Evolutionary conservation across 2,329 filamentous ascomycete species (phyloP), one percentile per base, ranked within the genome.

Genomic region (Pseudogymnoascus sp.): DNA sequence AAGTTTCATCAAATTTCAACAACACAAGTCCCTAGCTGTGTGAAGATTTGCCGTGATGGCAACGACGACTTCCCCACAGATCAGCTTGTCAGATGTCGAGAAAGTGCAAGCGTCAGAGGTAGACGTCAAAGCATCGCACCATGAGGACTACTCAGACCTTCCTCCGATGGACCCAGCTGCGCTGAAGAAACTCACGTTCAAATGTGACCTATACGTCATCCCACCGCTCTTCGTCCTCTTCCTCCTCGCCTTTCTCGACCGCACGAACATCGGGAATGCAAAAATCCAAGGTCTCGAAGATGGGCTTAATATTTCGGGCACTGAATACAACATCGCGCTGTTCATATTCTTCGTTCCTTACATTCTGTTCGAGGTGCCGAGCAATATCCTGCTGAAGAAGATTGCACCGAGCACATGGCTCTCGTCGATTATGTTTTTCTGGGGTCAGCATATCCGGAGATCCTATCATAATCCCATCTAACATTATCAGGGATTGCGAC

Each of bases 191-290:
- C 62, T 66, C 26, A 48, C 65, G 8, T 26, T 60, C 15, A 69
- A 68, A 34, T 56, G 64, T 13, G 66, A 69, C 58, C 23, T 65
- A 0, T 61, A 64, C 45, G 58, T 69, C 33, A 45, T 67, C 2
- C 65, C 65, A 15, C 58, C 60, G 2, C 62, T 89, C 6, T 84
- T 82, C 60, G 75, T 90, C 55, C 77, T 91, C 33, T 91, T 91
- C 67, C 77, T 92, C 1, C 78, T 90, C 58, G 86, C 85, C 62
- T 91, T 90, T 70, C 78, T 91, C 41, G 84, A 87, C 68, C 79
- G 86, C 12, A 91, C 89, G 23, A 92, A 94, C 67, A 91, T 94
- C 61, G 89, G 89, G 45, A 94, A 79, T 73, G 90, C 82, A 35
- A 84, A 83, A 64, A 80, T 85, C 61, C 80, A 79, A 21, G 77